These are phyloP conservation scores for Cytospora piceicola DNA, from an alignment of 2,329 filamentous ascomycete genomes.

Conservation along the genomic window DNA sequence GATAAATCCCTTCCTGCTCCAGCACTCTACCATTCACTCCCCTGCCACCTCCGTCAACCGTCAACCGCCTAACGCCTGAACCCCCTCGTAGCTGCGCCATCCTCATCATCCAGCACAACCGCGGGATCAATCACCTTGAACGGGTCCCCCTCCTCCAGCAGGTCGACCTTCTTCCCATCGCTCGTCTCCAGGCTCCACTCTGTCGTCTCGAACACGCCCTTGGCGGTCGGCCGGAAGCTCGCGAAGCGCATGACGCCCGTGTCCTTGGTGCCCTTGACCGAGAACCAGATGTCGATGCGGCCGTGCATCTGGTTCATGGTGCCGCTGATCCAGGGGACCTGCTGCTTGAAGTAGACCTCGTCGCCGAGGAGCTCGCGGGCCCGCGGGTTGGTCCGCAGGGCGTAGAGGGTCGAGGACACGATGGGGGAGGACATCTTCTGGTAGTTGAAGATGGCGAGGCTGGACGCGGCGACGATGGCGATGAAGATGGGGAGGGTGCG, in stretches of 20 bases:
- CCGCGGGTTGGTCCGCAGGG: slow-evolving; percentile 76
- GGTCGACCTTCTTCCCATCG: slow-evolving; percentile 65
- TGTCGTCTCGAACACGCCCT: slow-evolving; percentile 77
- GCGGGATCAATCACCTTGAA: slow-evolving; percentile 56
- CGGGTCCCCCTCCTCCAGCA: slow-evolving; percentile 74
- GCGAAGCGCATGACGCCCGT: slow-evolving; percentile 79
- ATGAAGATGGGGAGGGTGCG: slow-evolving; percentile 82
- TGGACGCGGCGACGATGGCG: slow-evolving; percentile 68
- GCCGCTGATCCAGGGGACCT: slow-evolving; percentile 82
- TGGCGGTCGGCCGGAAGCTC: slow-evolving; percentile 67
- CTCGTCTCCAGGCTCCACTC: slow-evolving; percentile 83
- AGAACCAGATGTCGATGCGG: slow-evolving; percentile 82
- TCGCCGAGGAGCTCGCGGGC: slow-evolving; percentile 83
- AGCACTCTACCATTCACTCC: neutral
- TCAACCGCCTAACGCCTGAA: slow-evolving; percentile 51
- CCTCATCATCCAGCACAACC: slow-evolving; percentile 34
- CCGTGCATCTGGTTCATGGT: slow-evolving; percentile 95
- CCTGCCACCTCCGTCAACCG: neutral
- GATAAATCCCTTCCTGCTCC: neutral
- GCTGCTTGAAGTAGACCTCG: slow-evolving; percentile 78
- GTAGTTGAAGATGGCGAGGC: slow-evolving; percentile 97
- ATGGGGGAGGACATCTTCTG: slow-evolving; percentile 89
- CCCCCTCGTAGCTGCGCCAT: slow-evolving; percentile 45
- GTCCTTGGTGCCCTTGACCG: slow-evolving; percentile 77
- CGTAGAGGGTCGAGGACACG: slow-evolving; percentile 88